Base-by-base conservation (phyloP, 2,329 filamentous ascomycete genomes). In the Calonectria ilicicola region DNA sequence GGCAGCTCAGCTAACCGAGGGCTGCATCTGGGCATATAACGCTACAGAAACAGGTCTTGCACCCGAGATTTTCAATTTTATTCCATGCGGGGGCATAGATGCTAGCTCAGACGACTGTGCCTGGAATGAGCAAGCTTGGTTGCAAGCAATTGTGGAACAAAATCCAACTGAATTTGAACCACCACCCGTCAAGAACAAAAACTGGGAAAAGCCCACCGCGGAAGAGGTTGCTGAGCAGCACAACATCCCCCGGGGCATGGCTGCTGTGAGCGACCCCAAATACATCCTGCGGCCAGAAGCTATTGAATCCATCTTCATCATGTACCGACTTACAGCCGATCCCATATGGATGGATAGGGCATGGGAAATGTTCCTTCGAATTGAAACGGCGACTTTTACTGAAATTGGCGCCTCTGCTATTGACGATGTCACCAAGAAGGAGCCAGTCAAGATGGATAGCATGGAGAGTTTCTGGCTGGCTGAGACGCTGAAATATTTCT, bases 401-500 rank as follows among this genome's bases (percentile, higher is more conserved):
- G 84, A 88, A 5, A 86, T 91, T 74, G 93, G 91, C 7, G 89
- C 93, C 77, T 91, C 91, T 1, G 91, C 91, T 38, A 88, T 95
- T 69, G 85, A 88, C 72, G 93, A 95, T 78, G 91, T 95, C 29
- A 77, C 74, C 65, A 76, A 72, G 77, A 77, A 83, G 29, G 81
- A 82, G 67, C 78, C 78, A 17, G 75, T 76, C 23, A 81, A 81
- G 75, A 83, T 87, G 70, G 91, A 94, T 79, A 89, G 88, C 65
- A 94, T 94, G 93, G 93, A 95, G 85, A 93, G 91, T 73, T 95
- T 94, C 81, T 95, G 93, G 92, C 86, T 93, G 44, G 91, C 91
- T 1, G 91, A 93, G 83, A 93, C 91, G 75, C 82, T 93, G 65
- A 93, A 93, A 81, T 93, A 93, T 81, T 92, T 92, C 75, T 93